These are phyloP conservation scores for Tilletiopsis washingtonensis DNA, from an alignment of 1,284 basidiomycete genomes.

Conservation along the genomic window DNA sequence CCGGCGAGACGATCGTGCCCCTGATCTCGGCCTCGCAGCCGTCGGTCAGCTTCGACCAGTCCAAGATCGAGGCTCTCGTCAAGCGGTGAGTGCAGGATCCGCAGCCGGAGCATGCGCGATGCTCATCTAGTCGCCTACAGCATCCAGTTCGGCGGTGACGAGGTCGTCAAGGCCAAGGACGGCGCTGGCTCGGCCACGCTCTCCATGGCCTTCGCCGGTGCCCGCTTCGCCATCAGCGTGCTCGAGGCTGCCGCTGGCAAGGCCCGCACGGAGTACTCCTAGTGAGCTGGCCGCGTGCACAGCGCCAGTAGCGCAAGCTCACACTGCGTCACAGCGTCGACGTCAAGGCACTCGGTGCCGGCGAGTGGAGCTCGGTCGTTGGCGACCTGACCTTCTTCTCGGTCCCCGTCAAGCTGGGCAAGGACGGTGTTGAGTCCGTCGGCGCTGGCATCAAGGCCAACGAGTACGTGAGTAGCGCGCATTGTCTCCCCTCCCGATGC, in stretches of 20 bases:
- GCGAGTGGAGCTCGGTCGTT: conserved; percentile 28
- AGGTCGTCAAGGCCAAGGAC: conserved; percentile 81
- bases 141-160: conserved; percentile 87
- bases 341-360: conserved; percentile 31
- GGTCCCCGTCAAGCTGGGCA: conserved; percentile 41
- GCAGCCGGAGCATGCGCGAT: too few species aligned
- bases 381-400: conserved; percentile 41
- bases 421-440: conserved; percentile 54
- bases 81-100: too few species aligned
- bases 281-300: too few species aligned
- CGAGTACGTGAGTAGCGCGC: too few species aligned
- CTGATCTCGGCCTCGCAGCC: conserved; percentile 70
- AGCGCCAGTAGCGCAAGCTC: too few species aligned
- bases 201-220: conserved; percentile 72
- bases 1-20: conserved; percentile 89
- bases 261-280: conserved; percentile 34
- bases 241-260: conserved; percentile 40
- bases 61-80: conserved; percentile 60
- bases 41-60: conserved; percentile 27
- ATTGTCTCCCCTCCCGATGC: too few species aligned
- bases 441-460: conserved; percentile 53
- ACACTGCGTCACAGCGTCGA: too few species aligned
- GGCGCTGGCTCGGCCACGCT: conserved; percentile 82
- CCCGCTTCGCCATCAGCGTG: conserved; percentile 36
- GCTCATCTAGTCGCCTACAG: too few species aligned